phyloP scores from a whole-genome alignment of 345 rosid species.

The Pistacia integerrima region DNA sequence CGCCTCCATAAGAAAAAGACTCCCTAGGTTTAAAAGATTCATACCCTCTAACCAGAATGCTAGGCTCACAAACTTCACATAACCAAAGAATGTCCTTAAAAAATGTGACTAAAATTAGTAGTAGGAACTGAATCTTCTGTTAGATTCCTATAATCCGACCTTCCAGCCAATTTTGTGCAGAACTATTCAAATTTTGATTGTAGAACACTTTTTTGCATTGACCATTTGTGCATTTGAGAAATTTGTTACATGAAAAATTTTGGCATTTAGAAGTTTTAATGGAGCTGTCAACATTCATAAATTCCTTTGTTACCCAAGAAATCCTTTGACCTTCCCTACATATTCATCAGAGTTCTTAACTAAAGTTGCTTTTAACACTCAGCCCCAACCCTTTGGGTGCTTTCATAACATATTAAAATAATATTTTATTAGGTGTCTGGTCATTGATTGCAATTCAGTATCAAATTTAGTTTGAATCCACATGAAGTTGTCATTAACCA shows the following conservation, averaged over 20 bases:
- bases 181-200: neutral
- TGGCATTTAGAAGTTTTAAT: neutral
- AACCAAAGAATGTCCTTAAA: no score
- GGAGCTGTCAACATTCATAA: neutral
- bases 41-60: no score
- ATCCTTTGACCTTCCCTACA: no score
- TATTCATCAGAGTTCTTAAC: no score
- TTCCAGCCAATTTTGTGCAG: neutral
- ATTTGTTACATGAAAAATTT: neutral
- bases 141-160: neutral
- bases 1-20: neutral
- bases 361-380: no score
- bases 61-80: no score
- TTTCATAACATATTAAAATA: no score
- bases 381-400: no score
- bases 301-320: no score
- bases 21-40: no score
- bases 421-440: no score
- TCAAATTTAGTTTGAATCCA: neutral
- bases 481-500: neutral
- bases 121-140: neutral
- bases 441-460: neutral
- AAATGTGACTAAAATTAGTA: no score
- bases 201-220: neutral
- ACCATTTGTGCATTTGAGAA: neutral